Base-by-base conservation (phyloP, 2,329 filamentous ascomycete genomes). In the Alternaria panax region DNA sequence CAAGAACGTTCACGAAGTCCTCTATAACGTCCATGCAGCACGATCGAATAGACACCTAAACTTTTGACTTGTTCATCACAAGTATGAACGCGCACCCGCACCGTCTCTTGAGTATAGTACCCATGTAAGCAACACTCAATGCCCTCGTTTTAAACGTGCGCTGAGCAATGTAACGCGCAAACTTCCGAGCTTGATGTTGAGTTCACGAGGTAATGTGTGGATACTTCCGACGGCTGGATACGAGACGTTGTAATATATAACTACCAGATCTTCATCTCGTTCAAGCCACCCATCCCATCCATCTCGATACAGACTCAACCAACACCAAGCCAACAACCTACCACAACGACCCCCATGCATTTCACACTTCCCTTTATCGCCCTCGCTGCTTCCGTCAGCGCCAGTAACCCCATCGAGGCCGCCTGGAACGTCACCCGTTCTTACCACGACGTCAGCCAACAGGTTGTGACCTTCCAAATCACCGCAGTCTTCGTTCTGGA, bases 171-270 rank as follows among this genome's bases (percentile, higher is more conserved):
- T 16, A 28, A 51, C 48, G 22, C 48, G 40, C 48, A 9, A 38
- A 28, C 22, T 34, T 16, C 48, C 48, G 22, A 27, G 9, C n/a
- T 38, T 25, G 32, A 51, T 18, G 22, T 38, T 51, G 47, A 38
- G 47, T 7, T 25, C 38, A 51, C 47, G 32, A 51, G 12, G 47
- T 51, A 38, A 38, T 32, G 32, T 48, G 45, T 40, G 36, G 47
- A 20, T 51, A 51, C 47, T 51, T 51, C 47, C 38, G 47, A 51
- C 47, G 47, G 38, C 47, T 22, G 32, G 14, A 51, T 51, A 51
- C 47, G 47, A 51, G 47, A n/a, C 2, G 11, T 27, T 18, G 22
- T 7, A 14, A 27, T 51, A 51, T 38, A 51, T 38, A 51, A 51
- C 9, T n/a, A 51, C 16, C 2, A 0, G 7, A 25, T 38, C 47